Conservation (phyloP, 2,329 filamentous ascomycete species). For the Neonectria faginata region DNA sequence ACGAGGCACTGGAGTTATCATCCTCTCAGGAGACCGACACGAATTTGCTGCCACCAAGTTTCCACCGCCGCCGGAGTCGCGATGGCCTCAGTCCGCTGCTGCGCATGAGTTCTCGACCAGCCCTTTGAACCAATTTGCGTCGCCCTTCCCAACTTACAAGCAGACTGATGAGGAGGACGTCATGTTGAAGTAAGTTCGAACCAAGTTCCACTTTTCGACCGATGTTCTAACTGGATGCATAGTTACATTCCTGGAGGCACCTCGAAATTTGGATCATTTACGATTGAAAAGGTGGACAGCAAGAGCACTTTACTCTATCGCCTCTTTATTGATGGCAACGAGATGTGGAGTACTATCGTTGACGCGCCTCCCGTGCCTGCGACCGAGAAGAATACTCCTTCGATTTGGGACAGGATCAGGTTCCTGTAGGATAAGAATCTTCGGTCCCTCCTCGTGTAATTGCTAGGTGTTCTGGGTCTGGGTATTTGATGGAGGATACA, state of each 20-base stretch:
- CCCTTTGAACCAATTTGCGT: slow-evolving; percentile 93
- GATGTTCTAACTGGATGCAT: slow-evolving; percentile 2
- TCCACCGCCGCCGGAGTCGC: slow-evolving; percentile 69
- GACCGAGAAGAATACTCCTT: slow-evolving; percentile 48
- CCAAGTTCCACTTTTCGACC: not conserved
- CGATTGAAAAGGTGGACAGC: slow-evolving; percentile 76
- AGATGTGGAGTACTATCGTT: slow-evolving; percentile 77
- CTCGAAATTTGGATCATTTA: slow-evolving; percentile 82
- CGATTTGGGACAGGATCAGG: slow-evolving; percentile 61
- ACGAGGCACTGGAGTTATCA: slow-evolving; percentile 79
- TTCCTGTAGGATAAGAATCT: slow-evolving; percentile 31
- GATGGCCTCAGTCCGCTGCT: slow-evolving; percentile 71
- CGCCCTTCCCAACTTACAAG: slow-evolving; percentile 84
- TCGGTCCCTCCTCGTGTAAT: slow-evolving; percentile 16
- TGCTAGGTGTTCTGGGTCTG: slow-evolving; percentile 15
- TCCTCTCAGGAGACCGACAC: slow-evolving; percentile 93
- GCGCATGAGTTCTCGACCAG: slow-evolving; percentile 94
- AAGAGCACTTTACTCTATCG: slow-evolving; percentile 82
- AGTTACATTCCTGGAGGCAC: slow-evolving; percentile 86
- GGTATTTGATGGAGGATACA: not conserved
- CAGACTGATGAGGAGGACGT: slow-evolving; percentile 87
- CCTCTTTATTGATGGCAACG: slow-evolving; percentile 83
- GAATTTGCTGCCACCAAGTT: slow-evolving; percentile 93
- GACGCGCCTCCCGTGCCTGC: slow-evolving; percentile 55
- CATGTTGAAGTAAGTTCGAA: slow-evolving; percentile 77